Conservation (phyloP, 2,329 filamentous ascomycete genomes). For the Fusarium nurragi region DNA sequence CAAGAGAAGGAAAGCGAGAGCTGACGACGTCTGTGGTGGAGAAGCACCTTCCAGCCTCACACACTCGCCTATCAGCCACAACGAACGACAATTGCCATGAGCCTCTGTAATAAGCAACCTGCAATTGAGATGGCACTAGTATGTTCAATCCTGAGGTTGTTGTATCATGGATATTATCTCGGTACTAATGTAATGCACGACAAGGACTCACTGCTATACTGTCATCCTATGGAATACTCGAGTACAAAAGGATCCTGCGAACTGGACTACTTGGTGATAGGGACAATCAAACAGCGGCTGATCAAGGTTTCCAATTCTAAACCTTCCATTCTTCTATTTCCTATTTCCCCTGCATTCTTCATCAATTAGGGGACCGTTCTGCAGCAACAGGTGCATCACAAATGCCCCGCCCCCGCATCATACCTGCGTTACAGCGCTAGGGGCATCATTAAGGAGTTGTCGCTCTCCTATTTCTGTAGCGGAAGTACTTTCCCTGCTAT, state of each 20-base stretch:
- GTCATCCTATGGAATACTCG: not conserved
- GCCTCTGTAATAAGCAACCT: not conserved
- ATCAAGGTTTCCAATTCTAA: not conserved
- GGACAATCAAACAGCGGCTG: not conserved
- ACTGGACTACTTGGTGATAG: not conserved
- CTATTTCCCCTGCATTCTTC: constrained; percentile 1
- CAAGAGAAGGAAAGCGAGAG: constrained; percentile 7
- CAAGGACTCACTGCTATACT: not conserved
- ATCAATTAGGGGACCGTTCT: constrained; percentile 23
- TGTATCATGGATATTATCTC: not conserved
- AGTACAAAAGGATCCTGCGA: not conserved
- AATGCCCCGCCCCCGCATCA: constrained; percentile 44
- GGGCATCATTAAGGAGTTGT: constrained; percentile 35
- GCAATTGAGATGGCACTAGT: not conserved
- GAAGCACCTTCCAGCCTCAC: constrained; percentile 20
- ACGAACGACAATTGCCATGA: not conserved
- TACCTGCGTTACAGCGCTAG: constrained; percentile 23
- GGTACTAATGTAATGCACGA: not conserved
- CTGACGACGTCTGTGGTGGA: constrained; percentile 17
- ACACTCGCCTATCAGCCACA: constrained; percentile 1
- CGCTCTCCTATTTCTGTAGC: constrained; percentile 30
- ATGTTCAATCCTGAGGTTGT: not conserved
- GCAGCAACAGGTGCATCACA: not conserved
- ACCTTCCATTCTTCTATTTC: not conserved
- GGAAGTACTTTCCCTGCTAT: constrained; percentile 1